phyloP scores from a whole-genome alignment of 2,329 filamentous ascomycete genomes.

The Pestalotiopsis sp. region DNA sequence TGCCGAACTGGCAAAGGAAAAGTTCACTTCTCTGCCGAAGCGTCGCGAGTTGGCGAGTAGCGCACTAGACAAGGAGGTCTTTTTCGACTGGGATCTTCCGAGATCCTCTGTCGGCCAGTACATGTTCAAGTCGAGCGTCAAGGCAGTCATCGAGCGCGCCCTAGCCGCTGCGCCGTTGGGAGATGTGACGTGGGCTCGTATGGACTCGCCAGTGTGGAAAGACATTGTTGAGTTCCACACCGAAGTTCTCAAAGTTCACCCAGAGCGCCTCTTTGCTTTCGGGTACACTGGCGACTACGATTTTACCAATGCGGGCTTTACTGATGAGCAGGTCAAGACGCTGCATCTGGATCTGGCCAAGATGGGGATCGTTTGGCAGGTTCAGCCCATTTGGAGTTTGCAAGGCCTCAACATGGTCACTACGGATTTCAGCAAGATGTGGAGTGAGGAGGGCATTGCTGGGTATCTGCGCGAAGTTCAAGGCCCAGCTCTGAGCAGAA shows the following conservation, averaged over 20 bases:
- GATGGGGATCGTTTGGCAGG: conserved; percentile 42
- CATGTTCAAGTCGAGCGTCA: conserved; percentile 34
- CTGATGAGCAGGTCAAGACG: conserved; percentile 31
- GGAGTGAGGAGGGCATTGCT: conserved; percentile 37
- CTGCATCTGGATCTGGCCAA: conserved; percentile 37
- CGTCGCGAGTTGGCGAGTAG: conserved; percentile 23
- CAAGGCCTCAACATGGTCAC: conserved; percentile 37
- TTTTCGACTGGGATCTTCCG: conserved; percentile 39
- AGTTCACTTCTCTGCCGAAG: conserved; percentile 1
- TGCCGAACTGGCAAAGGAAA: conserved; percentile 9
- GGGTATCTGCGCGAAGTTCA: conserved; percentile 33
- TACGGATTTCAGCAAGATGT: conserved; percentile 36
- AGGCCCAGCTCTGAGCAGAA: conserved; percentile 26
- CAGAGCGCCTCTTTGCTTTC: conserved; percentile 40
- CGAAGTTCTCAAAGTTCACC: conserved; percentile 34
- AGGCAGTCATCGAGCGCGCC: conserved; percentile 35
- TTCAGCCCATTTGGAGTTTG: conserved; percentile 42
- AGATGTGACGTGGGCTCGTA: conserved; percentile 39
- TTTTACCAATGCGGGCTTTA: conserved; percentile 37
- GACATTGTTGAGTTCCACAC: conserved; percentile 40
- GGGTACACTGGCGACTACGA: conserved; percentile 41
- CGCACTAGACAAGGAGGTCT: conserved; percentile 25
- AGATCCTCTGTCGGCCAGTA: conserved; percentile 37
- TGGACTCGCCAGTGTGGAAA: conserved; percentile 36
- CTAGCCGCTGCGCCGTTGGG: conserved; percentile 38